phyloP scores from a whole-genome alignment of 2,329 filamentous ascomycete species.

The Diplocarpon mali region DNA sequence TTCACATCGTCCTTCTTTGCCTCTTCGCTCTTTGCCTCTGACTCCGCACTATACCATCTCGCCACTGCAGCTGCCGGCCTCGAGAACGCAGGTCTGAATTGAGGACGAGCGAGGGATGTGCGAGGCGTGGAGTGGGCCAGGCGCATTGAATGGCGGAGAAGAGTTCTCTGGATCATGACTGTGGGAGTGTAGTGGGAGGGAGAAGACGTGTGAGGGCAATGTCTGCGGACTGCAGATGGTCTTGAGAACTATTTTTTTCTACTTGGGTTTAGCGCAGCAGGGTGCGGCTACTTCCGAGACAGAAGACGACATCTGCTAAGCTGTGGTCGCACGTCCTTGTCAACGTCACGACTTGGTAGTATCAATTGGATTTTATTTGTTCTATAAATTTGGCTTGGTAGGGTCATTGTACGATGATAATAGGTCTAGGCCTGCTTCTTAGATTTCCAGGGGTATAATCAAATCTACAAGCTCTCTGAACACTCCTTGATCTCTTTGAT shows the following conservation, averaged over 20 bases:
- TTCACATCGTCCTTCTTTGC: conserved; percentile 28
- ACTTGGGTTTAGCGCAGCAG: conserved; percentile 4
- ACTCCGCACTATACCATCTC: conserved; percentile 31
- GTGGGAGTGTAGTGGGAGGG: conserved; percentile 9
- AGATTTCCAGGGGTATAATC: too few species aligned
- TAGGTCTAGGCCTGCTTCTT: too few species aligned
- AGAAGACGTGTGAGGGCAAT: conserved; percentile 11
- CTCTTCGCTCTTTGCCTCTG: conserved; percentile 30
- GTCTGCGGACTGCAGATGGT: conserved; percentile 1
- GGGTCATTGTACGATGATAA: too few species aligned
- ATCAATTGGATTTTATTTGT: too few species aligned
- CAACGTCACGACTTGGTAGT: too few species aligned
- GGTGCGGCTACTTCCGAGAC: neutral
- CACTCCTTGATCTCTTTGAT: too few species aligned
- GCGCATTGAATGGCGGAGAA: conserved; percentile 37
- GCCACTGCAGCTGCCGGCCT: conserved; percentile 13
- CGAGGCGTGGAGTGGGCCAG: conserved; percentile 27
- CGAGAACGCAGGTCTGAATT: conserved; percentile 30
- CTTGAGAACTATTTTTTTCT: conserved; percentile 9
- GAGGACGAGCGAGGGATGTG: conserved; percentile 23
- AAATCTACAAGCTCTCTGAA: too few species aligned
- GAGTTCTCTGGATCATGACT: conserved; percentile 39
- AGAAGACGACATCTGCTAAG: neutral
- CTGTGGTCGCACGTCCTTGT: too few species aligned
- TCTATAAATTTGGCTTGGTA: too few species aligned